Percentiles rank a stretch among this genome's conserved stretches.
phyloP scores from a whole-genome alignment of 345 rosid species.

The Syzygium oleosum region DNA sequence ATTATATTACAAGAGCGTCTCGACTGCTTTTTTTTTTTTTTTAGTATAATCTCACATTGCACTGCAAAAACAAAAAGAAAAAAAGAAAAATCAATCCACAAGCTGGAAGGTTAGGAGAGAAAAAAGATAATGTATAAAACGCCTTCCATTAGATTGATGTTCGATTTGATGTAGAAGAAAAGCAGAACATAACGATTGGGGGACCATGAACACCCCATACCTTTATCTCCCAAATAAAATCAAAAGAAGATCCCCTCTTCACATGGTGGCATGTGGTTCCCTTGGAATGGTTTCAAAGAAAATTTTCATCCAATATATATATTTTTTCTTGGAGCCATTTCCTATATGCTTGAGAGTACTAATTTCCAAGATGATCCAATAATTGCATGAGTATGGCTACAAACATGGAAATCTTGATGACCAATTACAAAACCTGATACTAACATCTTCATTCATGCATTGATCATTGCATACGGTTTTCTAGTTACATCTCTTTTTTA shows the following conservation, averaged over 20 bases:
- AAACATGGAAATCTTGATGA: neutral
- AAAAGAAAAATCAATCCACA: neutral
- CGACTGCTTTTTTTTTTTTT: neutral
- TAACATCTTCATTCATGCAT: neutral
- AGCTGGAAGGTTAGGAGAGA: neutral
- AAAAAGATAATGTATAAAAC: neutral
- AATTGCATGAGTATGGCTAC: neutral
- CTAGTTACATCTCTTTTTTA: neutral
- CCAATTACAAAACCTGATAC: neutral
- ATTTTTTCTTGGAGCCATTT: neutral
- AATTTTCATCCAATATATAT: neutral
- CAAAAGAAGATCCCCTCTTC: slow-evolving; percentile 3
- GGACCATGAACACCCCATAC: slow-evolving; percentile 11
- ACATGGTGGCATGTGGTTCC: slow-evolving; percentile 11
- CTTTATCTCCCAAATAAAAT: slow-evolving; percentile 3
- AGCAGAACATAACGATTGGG: slow-evolving; percentile 2
- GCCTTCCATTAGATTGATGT: neutral
- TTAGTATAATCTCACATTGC: neutral
- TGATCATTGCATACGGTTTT: neutral
- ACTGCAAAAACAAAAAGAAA: neutral
- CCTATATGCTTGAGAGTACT: neutral
- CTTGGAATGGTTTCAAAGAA: neutral
- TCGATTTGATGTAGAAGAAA: neutral
- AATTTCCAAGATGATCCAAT: neutral
- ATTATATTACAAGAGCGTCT: neutral